Base-by-base conservation (phyloP, 495 filamentous ascomycete genomes). In the Lophiotrema nucula region DNA sequence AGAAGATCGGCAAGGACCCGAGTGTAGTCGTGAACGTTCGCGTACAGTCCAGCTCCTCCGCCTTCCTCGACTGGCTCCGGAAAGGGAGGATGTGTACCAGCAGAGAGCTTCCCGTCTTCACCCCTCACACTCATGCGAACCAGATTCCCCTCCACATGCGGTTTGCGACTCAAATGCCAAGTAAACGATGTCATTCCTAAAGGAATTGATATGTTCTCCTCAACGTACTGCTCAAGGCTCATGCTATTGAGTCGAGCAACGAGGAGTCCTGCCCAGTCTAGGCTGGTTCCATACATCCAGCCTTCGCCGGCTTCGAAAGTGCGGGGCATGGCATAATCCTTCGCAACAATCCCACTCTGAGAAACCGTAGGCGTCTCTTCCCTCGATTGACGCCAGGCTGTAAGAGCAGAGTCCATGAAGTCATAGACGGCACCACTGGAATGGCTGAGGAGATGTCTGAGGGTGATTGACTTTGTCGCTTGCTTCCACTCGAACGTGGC, bases 251-350 rank as follows among this genome's bases (percentile, higher is more conserved):
- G 69, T 1, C 73, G 65, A 41, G 76, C 71, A 4, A 83, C 66
- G 1, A 77, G 51, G 0, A 69, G 65, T 6, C 80, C 77, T 0
- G 78, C 77, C 78, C 79, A 82, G 62, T 83, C 79, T 1, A 80
- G 62, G n/a, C 75, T 69, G 1, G 67, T 54, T 2, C 79, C 72
- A 54, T 83, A 84, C 43, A 69, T 62, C 80, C 74, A 84, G 15
- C 68, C 65, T 2, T 67, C 67, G 1, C 81, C 81, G 0, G 80
- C 80, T 26, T 81, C 73, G 59, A 74, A 79, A 12, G 69, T 37
- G 4, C 81, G 71, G 8, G 79, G 79, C 25, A 58, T 58, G 16
- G 39, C 37, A 56, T 64, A 75, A 5, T 65, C 58, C 18, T 73
- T 70, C 18, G 62, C 54, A 6, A 69, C 56, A 0, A 47, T 41